Conservation (phyloP, 148 eudicot genomes). For the Euryodendron excelsum region DNA sequence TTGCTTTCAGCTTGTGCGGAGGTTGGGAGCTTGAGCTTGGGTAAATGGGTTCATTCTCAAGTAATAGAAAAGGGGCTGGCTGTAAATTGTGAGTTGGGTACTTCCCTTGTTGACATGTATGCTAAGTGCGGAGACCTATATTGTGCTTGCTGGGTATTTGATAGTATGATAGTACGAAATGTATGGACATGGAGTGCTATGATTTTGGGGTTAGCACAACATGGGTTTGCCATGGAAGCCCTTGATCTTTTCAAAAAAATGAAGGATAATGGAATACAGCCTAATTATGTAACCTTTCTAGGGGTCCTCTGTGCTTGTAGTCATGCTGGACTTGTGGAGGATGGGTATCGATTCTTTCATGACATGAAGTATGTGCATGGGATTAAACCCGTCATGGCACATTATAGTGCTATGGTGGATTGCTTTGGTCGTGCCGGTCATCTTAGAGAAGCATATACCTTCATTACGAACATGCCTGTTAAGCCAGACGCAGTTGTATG, state of each 20-base stretch:
- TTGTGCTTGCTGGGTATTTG: slow-evolving; percentile 38
- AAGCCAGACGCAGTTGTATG: slow-evolving; percentile 51
- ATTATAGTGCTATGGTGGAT: slow-evolving; percentile 63
- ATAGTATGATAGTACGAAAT: slow-evolving; percentile 23
- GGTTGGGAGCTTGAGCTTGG: slow-evolving; percentile 39
- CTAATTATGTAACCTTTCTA: slow-evolving; percentile 47
- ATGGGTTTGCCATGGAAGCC: slow-evolving; percentile 40
- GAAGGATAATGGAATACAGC: slow-evolving; percentile 24
- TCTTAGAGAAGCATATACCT: slow-evolving; percentile 41
- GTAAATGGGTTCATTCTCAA: slow-evolving; percentile 55
- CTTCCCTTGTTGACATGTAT: slow-evolving; percentile 60
- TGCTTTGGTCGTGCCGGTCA: slow-evolving; percentile 47
- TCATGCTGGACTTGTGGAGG: slow-evolving; percentile 45
- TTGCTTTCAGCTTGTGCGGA: slow-evolving; percentile 48
- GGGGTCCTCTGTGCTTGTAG: slow-evolving; percentile 59
- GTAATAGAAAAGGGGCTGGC: slow-evolving; percentile 34
- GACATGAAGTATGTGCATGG: slow-evolving; percentile 38
- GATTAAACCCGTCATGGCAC: slow-evolving; percentile 43
- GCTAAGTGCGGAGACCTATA: slow-evolving; percentile 50
- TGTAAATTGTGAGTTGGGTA: slow-evolving; percentile 46
- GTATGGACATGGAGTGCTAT: slow-evolving; percentile 66
- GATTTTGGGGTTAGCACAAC: slow-evolving; percentile 58
- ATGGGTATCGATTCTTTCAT: slow-evolving; percentile 31
- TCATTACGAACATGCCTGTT: slow-evolving; percentile 33
- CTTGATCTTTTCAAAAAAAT: slow-evolving; percentile 43